phyloP scores from a whole-genome alignment of 768 basidiomycete genomes.

The Infundibulicybe gibba region DNA sequence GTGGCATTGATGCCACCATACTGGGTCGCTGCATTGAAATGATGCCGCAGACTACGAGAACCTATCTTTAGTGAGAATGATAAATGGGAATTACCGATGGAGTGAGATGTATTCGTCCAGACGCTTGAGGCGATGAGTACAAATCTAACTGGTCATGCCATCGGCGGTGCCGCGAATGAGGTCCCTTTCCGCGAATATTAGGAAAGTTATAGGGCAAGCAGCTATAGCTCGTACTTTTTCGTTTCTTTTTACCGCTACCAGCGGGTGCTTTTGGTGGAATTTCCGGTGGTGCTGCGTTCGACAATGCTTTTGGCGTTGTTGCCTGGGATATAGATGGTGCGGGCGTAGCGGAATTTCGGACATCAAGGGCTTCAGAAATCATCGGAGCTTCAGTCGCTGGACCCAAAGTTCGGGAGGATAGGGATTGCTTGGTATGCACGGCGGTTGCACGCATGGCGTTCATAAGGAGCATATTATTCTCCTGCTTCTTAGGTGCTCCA shows the following conservation, averaged over 20 bases:
- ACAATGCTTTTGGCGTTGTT: slow-evolving; percentile 27
- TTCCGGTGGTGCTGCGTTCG: slow-evolving; percentile 38
- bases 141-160: slow-evolving; percentile 16
- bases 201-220: slow-evolving; percentile 4
- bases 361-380: slow-evolving; percentile 25
- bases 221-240: slow-evolving; percentile 56
- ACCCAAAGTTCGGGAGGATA: slow-evolving; percentile 29
- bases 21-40: background rate
- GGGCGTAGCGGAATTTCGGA: slow-evolving; percentile 37
- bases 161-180: slow-evolving; percentile 29
- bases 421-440: slow-evolving; percentile 50
- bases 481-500: slow-evolving; percentile 47
- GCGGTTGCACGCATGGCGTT: slow-evolving; percentile 83
- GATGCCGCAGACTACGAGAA: too few relatives aligned
- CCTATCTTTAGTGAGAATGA: too few relatives aligned
- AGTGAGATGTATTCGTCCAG: too few relatives aligned
- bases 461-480: slow-evolving; percentile 65
- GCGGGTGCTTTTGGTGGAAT: slow-evolving; percentile 38
- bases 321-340: slow-evolving; percentile 28
- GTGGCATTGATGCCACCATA: background rate
- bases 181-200: slow-evolving; percentile 25
- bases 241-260: slow-evolving; percentile 67
- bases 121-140: background rate
- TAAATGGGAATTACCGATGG: too few relatives aligned
- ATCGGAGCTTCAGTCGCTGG: slow-evolving; percentile 20